These are phyloP conservation scores for Sugiyamaella valdiviana DNA, from an alignment of 805 yeast species.

Conservation along the genomic window DNA sequence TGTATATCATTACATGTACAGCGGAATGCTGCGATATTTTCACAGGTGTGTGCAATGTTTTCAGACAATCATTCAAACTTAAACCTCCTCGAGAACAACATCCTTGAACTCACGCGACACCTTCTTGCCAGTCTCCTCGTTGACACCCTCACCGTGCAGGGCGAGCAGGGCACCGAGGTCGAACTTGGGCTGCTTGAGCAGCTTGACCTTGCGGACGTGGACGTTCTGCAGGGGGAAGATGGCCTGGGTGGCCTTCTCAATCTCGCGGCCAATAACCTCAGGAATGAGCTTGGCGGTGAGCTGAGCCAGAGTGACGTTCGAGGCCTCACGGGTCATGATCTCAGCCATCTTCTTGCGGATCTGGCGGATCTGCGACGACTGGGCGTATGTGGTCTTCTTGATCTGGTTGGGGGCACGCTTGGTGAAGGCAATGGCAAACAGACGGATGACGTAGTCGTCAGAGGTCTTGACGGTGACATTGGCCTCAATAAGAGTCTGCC, in stretches of 20 bases:
- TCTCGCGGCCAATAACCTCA: slow-evolving; percentile 98
- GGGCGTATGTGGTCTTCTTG: slow-evolving; percentile 97
- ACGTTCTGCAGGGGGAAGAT: slow-evolving; percentile 98
- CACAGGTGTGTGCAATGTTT: not conserved
- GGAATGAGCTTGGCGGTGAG: slow-evolving; percentile 96
- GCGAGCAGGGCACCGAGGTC: slow-evolving; percentile 94
- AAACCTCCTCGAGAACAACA: slow-evolving; percentile 95
- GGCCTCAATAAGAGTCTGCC: slow-evolving; percentile 98
- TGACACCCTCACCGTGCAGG: slow-evolving; percentile 91
- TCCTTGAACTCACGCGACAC: slow-evolving; percentile 94
- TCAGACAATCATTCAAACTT: slow-evolving; percentile 32
- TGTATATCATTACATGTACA: not conserved
- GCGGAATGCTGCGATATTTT: not conserved
- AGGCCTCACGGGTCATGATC: slow-evolving; percentile 93
- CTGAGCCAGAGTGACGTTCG: slow-evolving; percentile 92
- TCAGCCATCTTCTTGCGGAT: slow-evolving; percentile 95
- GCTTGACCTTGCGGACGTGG: slow-evolving; percentile 97
- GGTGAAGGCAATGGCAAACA: slow-evolving; percentile 97
- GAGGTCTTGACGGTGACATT: slow-evolving; percentile 97
- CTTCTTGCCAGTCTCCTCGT: slow-evolving; percentile 97
- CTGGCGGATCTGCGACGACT: slow-evolving; percentile 94
- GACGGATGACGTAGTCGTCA: slow-evolving; percentile 94
- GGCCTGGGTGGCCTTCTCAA: slow-evolving; percentile 90
- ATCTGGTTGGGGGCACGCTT: slow-evolving; percentile 95
- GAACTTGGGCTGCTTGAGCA: slow-evolving; percentile 97